Conservation (phyloP, 371 early-diverging fungal species). For the Lichtheimia ramosa region DNA sequence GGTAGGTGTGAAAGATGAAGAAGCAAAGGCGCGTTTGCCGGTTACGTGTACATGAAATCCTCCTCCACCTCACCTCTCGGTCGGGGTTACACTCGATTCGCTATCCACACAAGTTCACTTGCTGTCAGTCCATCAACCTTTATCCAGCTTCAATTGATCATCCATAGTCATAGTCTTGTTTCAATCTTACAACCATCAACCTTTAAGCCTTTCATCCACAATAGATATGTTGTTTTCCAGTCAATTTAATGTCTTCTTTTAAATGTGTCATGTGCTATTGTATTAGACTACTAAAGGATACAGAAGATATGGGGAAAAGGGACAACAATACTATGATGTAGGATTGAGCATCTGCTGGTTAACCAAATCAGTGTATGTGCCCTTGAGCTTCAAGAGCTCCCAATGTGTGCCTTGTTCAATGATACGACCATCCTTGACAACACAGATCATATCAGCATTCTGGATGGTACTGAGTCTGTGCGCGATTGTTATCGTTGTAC, state of each 20-base stretch:
- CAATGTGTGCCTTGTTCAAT: conserved; percentile 72
- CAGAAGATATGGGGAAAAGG: neutral
- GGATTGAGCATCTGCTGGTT: conserved; percentile 14
- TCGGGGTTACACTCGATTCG: no score
- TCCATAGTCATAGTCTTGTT: no score
- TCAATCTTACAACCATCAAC: no score
- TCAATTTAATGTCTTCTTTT: no score
- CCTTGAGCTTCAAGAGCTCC: conserved; percentile 45
- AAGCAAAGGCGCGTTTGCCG: conserved; percentile 3
- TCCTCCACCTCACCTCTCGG: no score
- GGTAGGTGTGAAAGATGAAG: neutral
- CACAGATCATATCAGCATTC: conserved; percentile 79
- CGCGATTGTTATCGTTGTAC: conserved; percentile 65
- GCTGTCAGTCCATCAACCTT: no score
- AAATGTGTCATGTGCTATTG: no score
- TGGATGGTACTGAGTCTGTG: conserved; percentile 68
- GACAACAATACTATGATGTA: neutral
- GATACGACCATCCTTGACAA: conserved; percentile 66
- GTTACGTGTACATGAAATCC: conserved; percentile 1
- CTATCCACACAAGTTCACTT: no score
- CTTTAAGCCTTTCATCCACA: no score
- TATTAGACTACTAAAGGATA: neutral
- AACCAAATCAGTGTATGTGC: conserved; percentile 51
- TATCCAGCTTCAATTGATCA: no score
- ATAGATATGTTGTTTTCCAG: no score